phyloP scores from a whole-genome alignment of 345 rosid genomes.

The Eucalyptus curtisii region DNA sequence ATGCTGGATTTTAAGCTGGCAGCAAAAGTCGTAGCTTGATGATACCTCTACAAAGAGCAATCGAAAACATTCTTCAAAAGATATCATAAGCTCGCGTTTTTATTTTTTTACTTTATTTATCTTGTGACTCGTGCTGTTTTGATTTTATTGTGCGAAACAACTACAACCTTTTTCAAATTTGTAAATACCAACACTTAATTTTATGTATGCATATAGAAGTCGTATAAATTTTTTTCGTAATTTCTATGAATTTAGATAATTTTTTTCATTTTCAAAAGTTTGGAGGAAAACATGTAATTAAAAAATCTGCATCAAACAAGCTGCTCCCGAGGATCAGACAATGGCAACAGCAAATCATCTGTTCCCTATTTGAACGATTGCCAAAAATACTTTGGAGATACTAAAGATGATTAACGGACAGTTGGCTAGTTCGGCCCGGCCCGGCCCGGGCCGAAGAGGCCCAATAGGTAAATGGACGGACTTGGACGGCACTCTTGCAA shows the following conservation, averaged over 20 bases:
- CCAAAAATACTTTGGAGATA: neutral
- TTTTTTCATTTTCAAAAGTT: neutral
- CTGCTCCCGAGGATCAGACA: neutral
- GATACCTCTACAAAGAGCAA: neutral
- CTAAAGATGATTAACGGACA: neutral
- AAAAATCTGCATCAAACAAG: neutral
- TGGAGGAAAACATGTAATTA: neutral
- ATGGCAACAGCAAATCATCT: neutral
- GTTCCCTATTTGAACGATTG: neutral
- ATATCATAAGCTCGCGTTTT: neutral
- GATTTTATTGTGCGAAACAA: neutral
- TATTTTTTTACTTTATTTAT: neutral
- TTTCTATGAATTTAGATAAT: neutral
- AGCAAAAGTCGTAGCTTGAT: neutral
- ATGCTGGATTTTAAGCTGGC: neutral
- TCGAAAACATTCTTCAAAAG: neutral
- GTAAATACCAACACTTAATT: too few species aligned
- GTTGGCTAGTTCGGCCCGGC: neutral
- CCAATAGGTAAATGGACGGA: neutral
- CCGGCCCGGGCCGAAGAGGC: neutral
- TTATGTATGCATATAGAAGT: neutral
- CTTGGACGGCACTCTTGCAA: neutral
- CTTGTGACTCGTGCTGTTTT: neutral
- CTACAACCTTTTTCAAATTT: neutral
- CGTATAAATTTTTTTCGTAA: too few species aligned